Conservation (phyloP, 345 rosid species). For the Bruguiera gymnorhiza region DNA sequence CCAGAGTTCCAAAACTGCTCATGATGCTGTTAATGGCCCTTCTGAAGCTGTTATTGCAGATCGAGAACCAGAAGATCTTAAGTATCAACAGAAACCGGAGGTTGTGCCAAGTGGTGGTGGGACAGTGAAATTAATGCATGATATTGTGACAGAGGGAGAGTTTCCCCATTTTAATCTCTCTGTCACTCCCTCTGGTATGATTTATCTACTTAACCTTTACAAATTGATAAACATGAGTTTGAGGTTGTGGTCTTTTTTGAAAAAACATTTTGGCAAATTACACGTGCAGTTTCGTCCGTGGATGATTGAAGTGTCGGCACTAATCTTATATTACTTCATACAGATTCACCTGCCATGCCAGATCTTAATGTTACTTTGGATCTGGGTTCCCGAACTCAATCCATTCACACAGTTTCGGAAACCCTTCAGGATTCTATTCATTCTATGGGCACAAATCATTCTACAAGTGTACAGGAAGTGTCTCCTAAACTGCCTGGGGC, state of each 20-base stretch:
- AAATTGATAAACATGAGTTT: slow-evolving; percentile 1
- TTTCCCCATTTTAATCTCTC: slow-evolving; percentile 26
- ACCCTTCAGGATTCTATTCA: slow-evolving; percentile 18
- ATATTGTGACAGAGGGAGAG: slow-evolving; percentile 3
- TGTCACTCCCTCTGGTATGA: slow-evolving; percentile 32
- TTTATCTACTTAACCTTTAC: slow-evolving; percentile 3
- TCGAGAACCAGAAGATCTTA: slow-evolving; percentile 9
- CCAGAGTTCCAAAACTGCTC: slow-evolving; percentile 13
- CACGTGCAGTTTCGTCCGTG: background rate
- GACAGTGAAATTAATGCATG: slow-evolving; percentile 16
- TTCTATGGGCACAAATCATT: slow-evolving; percentile 25
- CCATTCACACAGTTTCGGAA: slow-evolving; percentile 15
- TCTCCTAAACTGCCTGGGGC: slow-evolving; percentile 7
- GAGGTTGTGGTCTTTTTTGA: background rate
- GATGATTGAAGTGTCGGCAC: background rate
- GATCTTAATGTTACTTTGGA: slow-evolving; percentile 23
- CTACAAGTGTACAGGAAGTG: slow-evolving; percentile 20
- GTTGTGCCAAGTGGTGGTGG: slow-evolving; percentile 14
- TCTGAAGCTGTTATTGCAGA: slow-evolving; percentile 5
- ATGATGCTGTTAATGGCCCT: slow-evolving; percentile 12
- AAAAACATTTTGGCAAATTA: too few species aligned
- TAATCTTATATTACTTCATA: background rate
- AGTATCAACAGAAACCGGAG: slow-evolving; percentile 17
- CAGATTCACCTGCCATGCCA: slow-evolving; percentile 27
- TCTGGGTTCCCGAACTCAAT: slow-evolving; percentile 8